A percentile compares a stretch with the other conserved stretches of the same genome.
Conservation (phyloP, 345 rosid genomes). For the Cardiospermum halicacabum region DNA sequence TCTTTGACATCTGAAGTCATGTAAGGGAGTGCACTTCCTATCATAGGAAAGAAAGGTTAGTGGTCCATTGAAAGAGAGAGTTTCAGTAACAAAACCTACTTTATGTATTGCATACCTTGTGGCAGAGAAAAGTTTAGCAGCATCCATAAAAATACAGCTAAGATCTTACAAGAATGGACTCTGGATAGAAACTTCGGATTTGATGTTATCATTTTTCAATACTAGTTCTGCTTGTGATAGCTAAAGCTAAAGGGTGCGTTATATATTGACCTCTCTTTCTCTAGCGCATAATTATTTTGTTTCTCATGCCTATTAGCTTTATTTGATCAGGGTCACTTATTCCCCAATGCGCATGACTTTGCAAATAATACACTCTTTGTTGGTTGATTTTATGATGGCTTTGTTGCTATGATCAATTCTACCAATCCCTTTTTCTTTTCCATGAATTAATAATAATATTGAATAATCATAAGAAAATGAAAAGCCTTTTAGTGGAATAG, state of each 20-base stretch:
- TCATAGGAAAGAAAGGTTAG: not conserved
- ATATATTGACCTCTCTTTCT: slow-evolving; percentile 9
- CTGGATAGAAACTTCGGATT: slow-evolving; percentile 3
- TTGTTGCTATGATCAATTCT: slow-evolving; percentile 17
- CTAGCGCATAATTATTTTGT: slow-evolving; percentile 22
- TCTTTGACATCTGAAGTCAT: slow-evolving; percentile 54
- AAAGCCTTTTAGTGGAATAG: slow-evolving; percentile 4
- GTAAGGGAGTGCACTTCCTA: slow-evolving; percentile 45
- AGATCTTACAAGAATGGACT: slow-evolving; percentile 13
- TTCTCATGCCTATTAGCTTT: slow-evolving; percentile 10
- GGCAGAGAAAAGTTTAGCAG: slow-evolving; percentile 8
- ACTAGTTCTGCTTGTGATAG: not conserved
- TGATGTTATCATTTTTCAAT: not conserved
- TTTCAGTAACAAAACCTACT: not conserved
- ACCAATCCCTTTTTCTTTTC: slow-evolving; percentile 1
- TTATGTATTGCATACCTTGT: slow-evolving; percentile 28
- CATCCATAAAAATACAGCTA: slow-evolving; percentile 16
- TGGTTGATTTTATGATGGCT: slow-evolving; percentile 23
- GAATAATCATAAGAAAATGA: not conserved
- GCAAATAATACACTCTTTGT: slow-evolving; percentile 22
- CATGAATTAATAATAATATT: not conserved
- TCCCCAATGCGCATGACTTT: slow-evolving; percentile 25
- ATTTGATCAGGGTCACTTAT: slow-evolving; percentile 11
- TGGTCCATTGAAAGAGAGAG: not conserved
- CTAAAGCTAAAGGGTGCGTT: not conserved